phyloP scores from a whole-genome alignment of 345 rosid species.

The Combretum micranthum region DNA sequence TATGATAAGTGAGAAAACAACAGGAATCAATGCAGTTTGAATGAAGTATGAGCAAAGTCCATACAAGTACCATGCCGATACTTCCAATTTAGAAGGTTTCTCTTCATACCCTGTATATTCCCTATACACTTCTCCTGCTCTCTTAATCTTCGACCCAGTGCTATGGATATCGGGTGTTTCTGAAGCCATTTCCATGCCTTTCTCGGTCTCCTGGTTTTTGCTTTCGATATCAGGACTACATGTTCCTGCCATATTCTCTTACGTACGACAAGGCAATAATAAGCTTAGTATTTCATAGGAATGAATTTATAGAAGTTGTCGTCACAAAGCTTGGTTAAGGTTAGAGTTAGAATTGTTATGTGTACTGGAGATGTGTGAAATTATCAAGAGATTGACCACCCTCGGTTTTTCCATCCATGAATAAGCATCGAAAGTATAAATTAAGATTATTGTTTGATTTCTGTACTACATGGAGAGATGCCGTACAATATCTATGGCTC shows the following conservation, averaged over 20 bases:
- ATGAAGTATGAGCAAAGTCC: conserved; percentile 44
- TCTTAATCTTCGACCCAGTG: conserved; percentile 19
- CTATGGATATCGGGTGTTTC: conserved; percentile 11
- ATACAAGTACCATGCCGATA: conserved; percentile 43
- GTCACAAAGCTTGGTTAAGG: background rate
- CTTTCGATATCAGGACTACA: no score
- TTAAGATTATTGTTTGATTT: no score
- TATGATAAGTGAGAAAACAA: conserved; percentile 47
- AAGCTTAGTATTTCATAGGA: background rate
- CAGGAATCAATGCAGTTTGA: conserved; percentile 32
- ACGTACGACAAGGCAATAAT: no score
- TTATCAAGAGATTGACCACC: background rate
- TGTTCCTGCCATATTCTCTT: no score
- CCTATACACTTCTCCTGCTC: conserved; percentile 8
- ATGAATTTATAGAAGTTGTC: background rate
- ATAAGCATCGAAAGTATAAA: no score
- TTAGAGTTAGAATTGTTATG: background rate
- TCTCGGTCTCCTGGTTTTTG: no score
- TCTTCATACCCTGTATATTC: conserved; percentile 5
- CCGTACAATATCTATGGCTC: no score
- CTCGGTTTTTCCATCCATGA: no score
- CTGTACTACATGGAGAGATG: no score
- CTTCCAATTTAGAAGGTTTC: conserved; percentile 29
- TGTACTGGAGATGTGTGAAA: conserved; percentile 2
- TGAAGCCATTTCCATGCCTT: background rate